Evolutionary conservation across 768 basidiomycete genomes (phyloP).

Genomic region (Leccinum arenicola): DNA sequence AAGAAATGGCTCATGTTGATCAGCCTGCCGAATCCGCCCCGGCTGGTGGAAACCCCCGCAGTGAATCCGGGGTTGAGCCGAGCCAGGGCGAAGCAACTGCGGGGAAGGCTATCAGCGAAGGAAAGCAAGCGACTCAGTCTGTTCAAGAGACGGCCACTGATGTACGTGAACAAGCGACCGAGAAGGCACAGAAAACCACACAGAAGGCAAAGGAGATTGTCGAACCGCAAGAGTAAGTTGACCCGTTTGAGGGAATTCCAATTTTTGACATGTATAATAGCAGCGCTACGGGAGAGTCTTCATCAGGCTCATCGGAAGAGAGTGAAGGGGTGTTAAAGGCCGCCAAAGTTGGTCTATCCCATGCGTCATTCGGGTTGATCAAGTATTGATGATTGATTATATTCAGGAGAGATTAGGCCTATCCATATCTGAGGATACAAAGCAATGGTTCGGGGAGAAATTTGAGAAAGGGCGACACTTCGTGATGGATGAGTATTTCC

Average conservation of each 20-base stretch:
- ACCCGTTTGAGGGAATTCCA: too few species aligned
- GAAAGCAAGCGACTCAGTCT: conserved; percentile 12
- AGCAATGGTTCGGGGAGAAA: conserved; percentile 52
- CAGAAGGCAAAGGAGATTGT: not conserved
- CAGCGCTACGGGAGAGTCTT: conserved; percentile 25
- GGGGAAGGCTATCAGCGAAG: conserved; percentile 22
- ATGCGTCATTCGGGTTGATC: not conserved
- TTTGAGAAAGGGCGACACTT: conserved; percentile 62
- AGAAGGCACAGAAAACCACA: conserved; percentile 6
- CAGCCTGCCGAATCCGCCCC: conserved; percentile 55
- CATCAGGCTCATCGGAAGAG: conserved; percentile 24
- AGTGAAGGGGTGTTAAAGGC: conserved; percentile 21
- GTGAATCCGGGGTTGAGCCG: conserved; percentile 35
- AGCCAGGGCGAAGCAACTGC: conserved; percentile 32
- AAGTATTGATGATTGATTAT: too few species aligned
- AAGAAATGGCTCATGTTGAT: conserved; percentile 62
- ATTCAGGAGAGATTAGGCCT: conserved; percentile 41
- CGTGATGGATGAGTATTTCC: conserved; percentile 82
- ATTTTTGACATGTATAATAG: not conserved
- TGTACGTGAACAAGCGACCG: conserved; percentile 8
- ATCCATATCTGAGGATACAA: conserved; percentile 61
- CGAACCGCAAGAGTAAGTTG: conserved; percentile 17
- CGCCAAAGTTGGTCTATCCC: conserved; percentile 25
- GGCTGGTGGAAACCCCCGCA: conserved; percentile 33
- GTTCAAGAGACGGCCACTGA: conserved; percentile 8